These are phyloP conservation scores for Candida smagusa DNA, from an alignment of 1,139 yeast species.

Conservation along the genomic window DNA sequence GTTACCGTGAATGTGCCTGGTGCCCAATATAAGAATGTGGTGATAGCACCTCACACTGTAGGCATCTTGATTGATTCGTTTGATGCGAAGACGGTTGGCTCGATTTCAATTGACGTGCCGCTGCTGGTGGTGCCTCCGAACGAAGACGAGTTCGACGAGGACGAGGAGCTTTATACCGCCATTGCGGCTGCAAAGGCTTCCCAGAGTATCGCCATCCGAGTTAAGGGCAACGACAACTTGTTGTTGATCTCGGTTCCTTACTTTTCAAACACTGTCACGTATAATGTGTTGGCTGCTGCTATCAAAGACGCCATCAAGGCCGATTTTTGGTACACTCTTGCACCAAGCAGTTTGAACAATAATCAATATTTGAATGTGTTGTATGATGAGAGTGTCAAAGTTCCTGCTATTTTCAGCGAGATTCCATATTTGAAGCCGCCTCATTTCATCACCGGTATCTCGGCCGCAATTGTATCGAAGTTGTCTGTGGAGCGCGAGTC, in stretches of 20 bases:
- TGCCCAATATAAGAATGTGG: conserved; percentile 12
- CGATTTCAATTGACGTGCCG: conserved; percentile 21
- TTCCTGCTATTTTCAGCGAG: conserved; percentile 9
- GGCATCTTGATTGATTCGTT: conserved; percentile 23
- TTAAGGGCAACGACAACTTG: conserved; percentile 13
- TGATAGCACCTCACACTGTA: conserved; percentile 30
- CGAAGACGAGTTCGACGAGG: conserved; percentile 47
- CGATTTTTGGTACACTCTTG: conserved; percentile 27
- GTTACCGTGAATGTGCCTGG: conserved; percentile 7
- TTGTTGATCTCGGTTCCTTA: conserved; percentile 31
- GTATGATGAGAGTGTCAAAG: conserved; percentile 1
- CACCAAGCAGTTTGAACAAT: conserved; percentile 36
- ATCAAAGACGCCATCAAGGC: conserved; percentile 11
- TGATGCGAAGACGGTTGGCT: conserved; percentile 18
- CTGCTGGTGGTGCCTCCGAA: conserved; percentile 10
- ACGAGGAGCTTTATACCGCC: conserved; percentile 50
- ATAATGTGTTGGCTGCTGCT: conserved; percentile 27
- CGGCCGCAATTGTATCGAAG: conserved; percentile 41
- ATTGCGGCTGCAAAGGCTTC: conserved; percentile 23
- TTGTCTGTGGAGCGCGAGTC: conserved; percentile 9
- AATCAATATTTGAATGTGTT: conserved; percentile 23
- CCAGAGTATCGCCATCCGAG: conserved; percentile 23
- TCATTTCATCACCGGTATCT: conserved; percentile 50
- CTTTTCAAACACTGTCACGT: conserved; percentile 27
- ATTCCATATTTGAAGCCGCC: conserved; percentile 50